phyloP scores from a whole-genome alignment of 2,329 filamentous ascomycete species.

The Aureobasidium subglaciale region DNA sequence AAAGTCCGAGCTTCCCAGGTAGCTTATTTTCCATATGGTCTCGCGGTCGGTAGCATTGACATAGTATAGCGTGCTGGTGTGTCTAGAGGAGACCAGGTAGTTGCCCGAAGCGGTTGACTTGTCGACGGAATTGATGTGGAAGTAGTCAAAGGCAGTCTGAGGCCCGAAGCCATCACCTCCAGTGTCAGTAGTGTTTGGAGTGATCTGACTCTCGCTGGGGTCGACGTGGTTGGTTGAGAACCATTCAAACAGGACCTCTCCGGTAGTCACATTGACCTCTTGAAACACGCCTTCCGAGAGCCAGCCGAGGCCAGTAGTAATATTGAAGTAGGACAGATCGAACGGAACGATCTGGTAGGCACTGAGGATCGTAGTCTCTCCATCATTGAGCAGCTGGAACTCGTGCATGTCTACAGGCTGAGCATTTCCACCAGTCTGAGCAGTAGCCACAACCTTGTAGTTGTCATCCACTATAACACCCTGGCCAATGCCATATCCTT shows the following conservation, averaged over 20 bases:
- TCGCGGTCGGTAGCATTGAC: slow-evolving; percentile 41
- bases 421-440: slow-evolving; percentile 22
- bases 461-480: slow-evolving; percentile 40
- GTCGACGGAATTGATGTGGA: slow-evolving; percentile 50
- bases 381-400: slow-evolving; percentile 36
- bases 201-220: slow-evolving; percentile 36
- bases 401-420: slow-evolving; percentile 40
- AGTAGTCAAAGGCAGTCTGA: slow-evolving; percentile 43
- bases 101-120: slow-evolving; percentile 39
- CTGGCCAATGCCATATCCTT: slow-evolving; percentile 40
- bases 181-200: slow-evolving; percentile 28
- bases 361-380: slow-evolving; percentile 25
- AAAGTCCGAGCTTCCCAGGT: slow-evolving; percentile 16
- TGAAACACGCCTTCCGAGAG: slow-evolving; percentile 32
- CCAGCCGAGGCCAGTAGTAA: slow-evolving; percentile 36
- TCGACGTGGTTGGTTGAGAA: slow-evolving; percentile 45
- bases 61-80: slow-evolving; percentile 40
- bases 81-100: slow-evolving; percentile 47
- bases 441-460: slow-evolving; percentile 39
- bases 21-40: slow-evolving; percentile 43
- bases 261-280: slow-evolving; percentile 41
- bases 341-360: slow-evolving; percentile 25
- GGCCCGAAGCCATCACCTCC: slow-evolving; percentile 37
- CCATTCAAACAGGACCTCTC: slow-evolving; percentile 51
- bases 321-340: slow-evolving; percentile 33